These are phyloP conservation scores for Hymenoscyphus linearis DNA, from an alignment of 2,329 filamentous ascomycete species.

Conservation along the genomic window DNA sequence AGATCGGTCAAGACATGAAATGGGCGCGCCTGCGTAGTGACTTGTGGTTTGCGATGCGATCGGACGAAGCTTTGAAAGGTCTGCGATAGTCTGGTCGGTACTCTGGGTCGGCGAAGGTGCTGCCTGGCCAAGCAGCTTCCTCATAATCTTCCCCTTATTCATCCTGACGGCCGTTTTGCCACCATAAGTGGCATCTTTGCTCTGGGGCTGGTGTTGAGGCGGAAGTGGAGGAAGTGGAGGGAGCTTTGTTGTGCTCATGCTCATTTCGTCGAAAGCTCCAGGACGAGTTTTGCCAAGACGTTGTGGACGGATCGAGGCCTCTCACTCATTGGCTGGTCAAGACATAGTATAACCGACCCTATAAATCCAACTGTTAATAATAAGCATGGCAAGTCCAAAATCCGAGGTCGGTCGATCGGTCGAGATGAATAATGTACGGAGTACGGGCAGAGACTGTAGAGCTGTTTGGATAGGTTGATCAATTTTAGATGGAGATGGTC, in stretches of 20 bases:
- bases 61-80: constrained; percentile 26
- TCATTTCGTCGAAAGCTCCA: constrained; percentile 1
- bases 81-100: constrained; percentile 17
- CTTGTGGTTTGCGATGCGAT: constrained; percentile 49
- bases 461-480: neutral
- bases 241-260: constrained; percentile 2
- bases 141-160: constrained; percentile 31
- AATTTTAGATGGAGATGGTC: neutral
- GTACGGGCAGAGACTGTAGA: too few species aligned
- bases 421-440: neutral
- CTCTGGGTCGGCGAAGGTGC: constrained; percentile 13
- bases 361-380: neutral
- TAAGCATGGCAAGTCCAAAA: neutral
- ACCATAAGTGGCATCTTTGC: constrained; percentile 25
- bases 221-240: constrained; percentile 4
- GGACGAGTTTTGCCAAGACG: neutral
- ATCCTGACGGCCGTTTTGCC: constrained; percentile 20
- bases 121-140: constrained; percentile 29
- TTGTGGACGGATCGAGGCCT: neutral
- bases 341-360: neutral
- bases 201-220: neutral
- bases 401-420: too few species aligned
- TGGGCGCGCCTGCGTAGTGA: constrained; percentile 47
- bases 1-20: constrained; percentile 53
- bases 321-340: neutral